Percentiles rank a stretch among this genome's conserved stretches.
These are phyloP conservation scores for Colletotrichum aenigma DNA, from an alignment of 2,329 filamentous ascomycete genomes.

Conservation along the genomic window DNA sequence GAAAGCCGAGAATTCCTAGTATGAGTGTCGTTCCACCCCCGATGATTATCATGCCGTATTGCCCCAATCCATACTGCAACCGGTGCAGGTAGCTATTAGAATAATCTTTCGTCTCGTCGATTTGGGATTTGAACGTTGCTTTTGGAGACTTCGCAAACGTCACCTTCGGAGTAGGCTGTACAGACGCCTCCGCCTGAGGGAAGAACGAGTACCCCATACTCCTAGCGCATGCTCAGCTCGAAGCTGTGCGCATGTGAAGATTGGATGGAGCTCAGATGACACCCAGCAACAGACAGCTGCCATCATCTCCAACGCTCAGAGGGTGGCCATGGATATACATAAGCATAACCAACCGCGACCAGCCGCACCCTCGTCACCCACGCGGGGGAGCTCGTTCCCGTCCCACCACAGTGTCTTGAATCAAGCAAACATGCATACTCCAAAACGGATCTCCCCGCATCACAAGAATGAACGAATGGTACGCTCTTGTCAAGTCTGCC, in stretches of 20 bases:
- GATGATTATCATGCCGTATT: constrained; percentile 8
- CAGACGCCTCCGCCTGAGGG: neutral
- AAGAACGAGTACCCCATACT: neutral
- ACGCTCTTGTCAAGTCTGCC: neutral
- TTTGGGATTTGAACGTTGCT: neutral
- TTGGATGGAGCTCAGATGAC: neutral
- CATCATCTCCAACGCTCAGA: neutral
- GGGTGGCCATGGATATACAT: neutral
- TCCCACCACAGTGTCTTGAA: neutral
- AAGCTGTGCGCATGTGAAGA: neutral
- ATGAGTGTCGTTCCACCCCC: constrained; percentile 19
- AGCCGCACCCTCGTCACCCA: neutral
- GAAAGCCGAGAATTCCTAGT: constrained; percentile 22
- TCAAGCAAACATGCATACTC: neutral
- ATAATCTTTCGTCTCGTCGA: neutral
- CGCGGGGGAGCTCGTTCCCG: neutral
- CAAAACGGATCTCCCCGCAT: neutral
- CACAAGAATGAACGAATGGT: neutral
- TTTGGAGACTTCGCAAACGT: neutral
- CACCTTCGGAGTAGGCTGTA: neutral
- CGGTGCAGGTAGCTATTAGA: neutral
- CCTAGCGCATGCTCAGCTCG: neutral
- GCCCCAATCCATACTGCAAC: neutral
- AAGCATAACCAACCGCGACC: neutral
- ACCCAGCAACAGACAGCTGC: neutral